phyloP scores from a whole-genome alignment of 495 filamentous ascomycete genomes.

The Cudoniella acicularis region DNA sequence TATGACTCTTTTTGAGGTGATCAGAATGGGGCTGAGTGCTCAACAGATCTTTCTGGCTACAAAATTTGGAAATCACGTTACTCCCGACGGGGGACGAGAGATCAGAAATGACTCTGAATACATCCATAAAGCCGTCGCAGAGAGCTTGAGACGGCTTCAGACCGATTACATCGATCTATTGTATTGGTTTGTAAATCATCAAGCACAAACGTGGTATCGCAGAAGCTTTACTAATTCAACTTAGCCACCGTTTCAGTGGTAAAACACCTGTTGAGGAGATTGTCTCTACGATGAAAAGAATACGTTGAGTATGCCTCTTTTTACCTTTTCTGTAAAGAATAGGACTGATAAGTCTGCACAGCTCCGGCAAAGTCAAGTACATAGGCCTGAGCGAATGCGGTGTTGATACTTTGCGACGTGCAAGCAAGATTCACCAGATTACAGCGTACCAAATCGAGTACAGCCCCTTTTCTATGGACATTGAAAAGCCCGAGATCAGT shows the following conservation, averaged over 20 bases:
- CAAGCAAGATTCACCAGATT: slow-evolving; percentile 55
- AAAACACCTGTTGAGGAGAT: slow-evolving; percentile 44
- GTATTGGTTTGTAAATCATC: slow-evolving; percentile 36
- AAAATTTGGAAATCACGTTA: slow-evolving; percentile 40
- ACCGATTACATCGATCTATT: slow-evolving; percentile 79
- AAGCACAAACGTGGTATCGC: background rate
- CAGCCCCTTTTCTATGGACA: slow-evolving; percentile 51
- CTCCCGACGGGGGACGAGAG: background rate
- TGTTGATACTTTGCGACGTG: slow-evolving; percentile 53
- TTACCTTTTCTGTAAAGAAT: too few species aligned
- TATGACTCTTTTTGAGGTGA: too few species aligned
- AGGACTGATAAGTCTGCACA: too few species aligned
- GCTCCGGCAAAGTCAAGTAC: slow-evolving; percentile 54
- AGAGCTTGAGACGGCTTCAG: slow-evolving; percentile 54
- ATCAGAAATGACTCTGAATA: slow-evolving; percentile 38
- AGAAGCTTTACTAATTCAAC: background rate
- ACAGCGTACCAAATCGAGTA: slow-evolving; percentile 61
- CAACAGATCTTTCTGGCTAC: slow-evolving; percentile 48
- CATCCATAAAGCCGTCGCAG: slow-evolving; percentile 61
- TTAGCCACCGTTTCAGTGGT: slow-evolving; percentile 59
- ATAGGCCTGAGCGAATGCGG: slow-evolving; percentile 56
- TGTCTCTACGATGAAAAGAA: slow-evolving; percentile 31
- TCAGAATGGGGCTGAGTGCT: background rate
- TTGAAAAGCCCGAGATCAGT: slow-evolving; percentile 43
- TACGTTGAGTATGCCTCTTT: slow-evolving; percentile 4